phyloP scores from a whole-genome alignment of 257 asterid species.

The Solanum paucissectum region DNA sequence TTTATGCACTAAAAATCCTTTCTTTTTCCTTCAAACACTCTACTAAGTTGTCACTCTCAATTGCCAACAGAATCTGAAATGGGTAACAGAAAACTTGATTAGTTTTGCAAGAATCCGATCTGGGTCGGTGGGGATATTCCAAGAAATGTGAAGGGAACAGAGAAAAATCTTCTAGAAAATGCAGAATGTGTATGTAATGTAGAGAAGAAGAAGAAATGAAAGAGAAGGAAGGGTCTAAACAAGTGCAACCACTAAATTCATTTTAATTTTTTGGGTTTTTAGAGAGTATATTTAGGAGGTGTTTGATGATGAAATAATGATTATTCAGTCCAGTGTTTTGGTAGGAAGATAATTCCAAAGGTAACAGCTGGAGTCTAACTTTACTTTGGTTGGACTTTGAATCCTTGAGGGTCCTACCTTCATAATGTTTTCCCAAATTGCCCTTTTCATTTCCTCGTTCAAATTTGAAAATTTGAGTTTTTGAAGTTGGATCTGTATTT shows the following conservation, averaged over 20 bases:
- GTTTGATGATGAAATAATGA: neutral
- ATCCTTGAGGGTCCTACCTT: neutral
- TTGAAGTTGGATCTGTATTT: neutral
- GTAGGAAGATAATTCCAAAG: conserved; percentile 9
- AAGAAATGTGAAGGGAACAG: neutral
- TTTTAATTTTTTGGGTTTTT: neutral
- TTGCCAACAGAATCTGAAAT: conserved; percentile 6
- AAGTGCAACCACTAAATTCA: neutral
- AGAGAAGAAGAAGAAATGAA: neutral
- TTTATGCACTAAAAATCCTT: conserved; percentile 1
- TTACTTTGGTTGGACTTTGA: neutral
- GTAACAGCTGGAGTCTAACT: neutral
- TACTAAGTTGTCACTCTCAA: neutral
- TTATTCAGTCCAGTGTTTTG: neutral
- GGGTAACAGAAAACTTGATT: conserved; percentile 17
- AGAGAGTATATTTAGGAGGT: neutral
- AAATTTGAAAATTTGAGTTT: neutral
- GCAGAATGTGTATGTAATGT: neutral
- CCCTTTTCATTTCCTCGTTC: neutral
- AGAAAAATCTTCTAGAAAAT: neutral
- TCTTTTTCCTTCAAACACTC: neutral
- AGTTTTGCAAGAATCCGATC: conserved; percentile 19
- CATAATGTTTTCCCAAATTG: neutral
- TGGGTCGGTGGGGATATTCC: conserved; percentile 10
- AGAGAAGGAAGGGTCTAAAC: neutral